Evolutionary conservation across 345 rosid genomes (phyloP), one percentile per base, ranked within the genome.

Genomic region (Mercurialis annua): DNA sequence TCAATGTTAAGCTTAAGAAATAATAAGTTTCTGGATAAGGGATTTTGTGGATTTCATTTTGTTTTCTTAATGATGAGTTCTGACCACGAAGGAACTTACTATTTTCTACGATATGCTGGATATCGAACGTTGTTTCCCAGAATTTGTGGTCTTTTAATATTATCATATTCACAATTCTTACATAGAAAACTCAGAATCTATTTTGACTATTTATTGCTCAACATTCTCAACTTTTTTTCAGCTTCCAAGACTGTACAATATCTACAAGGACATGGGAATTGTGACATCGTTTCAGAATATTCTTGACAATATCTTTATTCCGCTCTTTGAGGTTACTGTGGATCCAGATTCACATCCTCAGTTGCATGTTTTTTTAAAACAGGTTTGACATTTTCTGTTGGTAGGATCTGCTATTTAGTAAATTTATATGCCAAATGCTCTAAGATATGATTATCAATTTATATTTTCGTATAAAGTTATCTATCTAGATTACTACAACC

Each of bases 321-420:
- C 99, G 36, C 87, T 95, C 34, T 92, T 95, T 77, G 99, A 95
- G 84, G 99, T 86, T 71, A 92, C 99, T 0, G 84, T 92, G 16
- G 98, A 95, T 85, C 99, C 99, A 18, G 90, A 95, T 87, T 92
- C 99, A 26, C 99, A 92, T 78, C 98, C 99, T 62, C 99, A 95
- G 82, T 82, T 95, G 84, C 99, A 95, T 72, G 90, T 92, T 71
- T 90, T 92, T 70, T 77, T 95, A 80, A 92, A 95, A 70, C 97
- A 95, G 99, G 99, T 95, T 63, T 47, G 81, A 34, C 10, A 24
- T 64, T 31, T 30, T 64, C 59, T 44, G 17, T 59, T 71, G 58
- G 1, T 4, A 23, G 27, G 21, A 23, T 43, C 7, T 42, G 49
- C 27, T 53, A n/a, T n/a, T n/a, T n/a, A n/a, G n/a, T n/a, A n/a